phyloP scores from a whole-genome alignment of 2,329 filamentous ascomycete genomes.

The Aspergillus intermedius region DNA sequence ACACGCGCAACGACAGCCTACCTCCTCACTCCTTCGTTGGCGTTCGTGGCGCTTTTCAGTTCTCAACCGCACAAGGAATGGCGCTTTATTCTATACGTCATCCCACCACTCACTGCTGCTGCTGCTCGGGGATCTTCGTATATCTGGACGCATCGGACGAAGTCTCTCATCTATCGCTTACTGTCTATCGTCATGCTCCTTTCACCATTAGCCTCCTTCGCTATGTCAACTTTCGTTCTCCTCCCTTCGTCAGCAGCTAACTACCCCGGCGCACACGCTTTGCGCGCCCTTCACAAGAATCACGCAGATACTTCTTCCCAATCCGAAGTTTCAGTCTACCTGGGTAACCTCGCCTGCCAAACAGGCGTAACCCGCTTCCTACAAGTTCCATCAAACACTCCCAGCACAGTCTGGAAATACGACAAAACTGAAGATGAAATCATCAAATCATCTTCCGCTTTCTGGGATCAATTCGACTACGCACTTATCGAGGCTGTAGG shows the following conservation, averaged over 20 bases:
- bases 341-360: conserved; percentile 58
- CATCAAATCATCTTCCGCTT: conserved; percentile 42
- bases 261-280: conserved; percentile 83
- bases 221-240: conserved; percentile 61
- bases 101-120: conserved; percentile 72
- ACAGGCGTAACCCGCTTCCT: conserved; percentile 58
- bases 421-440: conserved; percentile 54
- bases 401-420: conserved; percentile 45
- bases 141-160: conserved; percentile 60
- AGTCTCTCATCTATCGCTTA: conserved; percentile 51
- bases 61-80: conserved; percentile 92
- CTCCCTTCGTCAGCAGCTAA: conserved; percentile 79
- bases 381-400: conserved; percentile 28
- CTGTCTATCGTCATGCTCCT: conserved; percentile 50
- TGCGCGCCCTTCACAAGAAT: conserved; percentile 42
- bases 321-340: conserved; percentile 39
- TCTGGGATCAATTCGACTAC: conserved; percentile 57
- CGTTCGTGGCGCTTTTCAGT: conserved; percentile 76
- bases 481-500: conserved; percentile 45
- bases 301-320: conserved; percentile 13
- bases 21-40: conserved; percentile 58
- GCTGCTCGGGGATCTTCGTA: conserved; percentile 68
- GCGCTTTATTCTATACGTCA: conserved; percentile 84
- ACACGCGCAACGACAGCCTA: conserved; percentile 46
- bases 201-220: conserved; percentile 56